Evolutionary conservation across 495 filamentous ascomycete genomes (phyloP).

Genomic region (Trichoderma erinaceum): DNA sequence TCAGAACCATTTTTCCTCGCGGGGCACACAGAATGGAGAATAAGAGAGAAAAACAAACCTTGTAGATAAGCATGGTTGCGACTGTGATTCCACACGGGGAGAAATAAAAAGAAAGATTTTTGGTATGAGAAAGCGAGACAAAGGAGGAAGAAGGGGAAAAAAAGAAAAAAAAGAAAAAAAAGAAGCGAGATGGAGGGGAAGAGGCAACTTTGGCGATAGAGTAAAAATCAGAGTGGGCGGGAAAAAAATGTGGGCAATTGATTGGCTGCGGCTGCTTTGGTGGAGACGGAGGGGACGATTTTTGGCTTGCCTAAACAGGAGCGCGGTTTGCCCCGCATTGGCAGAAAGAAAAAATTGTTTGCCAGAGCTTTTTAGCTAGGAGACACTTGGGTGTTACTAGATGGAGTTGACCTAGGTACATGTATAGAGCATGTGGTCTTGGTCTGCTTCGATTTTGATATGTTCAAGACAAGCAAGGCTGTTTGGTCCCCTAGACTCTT

Average conservation of each 20-base stretch:
- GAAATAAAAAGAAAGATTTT: background rate
- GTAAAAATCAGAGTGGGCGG: background rate
- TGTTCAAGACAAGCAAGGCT: too few species aligned
- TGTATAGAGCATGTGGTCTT: too few species aligned
- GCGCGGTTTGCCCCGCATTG: background rate
- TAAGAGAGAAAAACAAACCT: background rate
- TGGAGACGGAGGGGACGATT: background rate
- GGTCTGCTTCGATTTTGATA: too few species aligned
- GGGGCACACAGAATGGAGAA: background rate
- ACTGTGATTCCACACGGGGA: background rate
- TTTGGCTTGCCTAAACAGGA: background rate
- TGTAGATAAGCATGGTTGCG: conserved; percentile 12
- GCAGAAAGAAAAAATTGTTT: background rate
- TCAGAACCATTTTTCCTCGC: conserved; percentile 19
- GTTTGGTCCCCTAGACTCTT: too few species aligned
- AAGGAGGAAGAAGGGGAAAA: background rate
- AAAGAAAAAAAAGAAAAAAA: background rate
- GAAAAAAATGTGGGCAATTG: background rate
- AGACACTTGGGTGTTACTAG: too few species aligned
- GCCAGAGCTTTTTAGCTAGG: too few species aligned
- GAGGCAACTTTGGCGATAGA: conserved; percentile 10
- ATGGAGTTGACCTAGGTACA: too few species aligned
- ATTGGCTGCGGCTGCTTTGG: background rate
- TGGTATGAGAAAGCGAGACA: conserved; percentile 11
- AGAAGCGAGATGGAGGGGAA: background rate